Percentiles rank a stretch among this genome's conserved stretches.
phyloP scores from a whole-genome alignment of 2,329 filamentous ascomycete species.

The Beauveria pseudobassiana region DNA sequence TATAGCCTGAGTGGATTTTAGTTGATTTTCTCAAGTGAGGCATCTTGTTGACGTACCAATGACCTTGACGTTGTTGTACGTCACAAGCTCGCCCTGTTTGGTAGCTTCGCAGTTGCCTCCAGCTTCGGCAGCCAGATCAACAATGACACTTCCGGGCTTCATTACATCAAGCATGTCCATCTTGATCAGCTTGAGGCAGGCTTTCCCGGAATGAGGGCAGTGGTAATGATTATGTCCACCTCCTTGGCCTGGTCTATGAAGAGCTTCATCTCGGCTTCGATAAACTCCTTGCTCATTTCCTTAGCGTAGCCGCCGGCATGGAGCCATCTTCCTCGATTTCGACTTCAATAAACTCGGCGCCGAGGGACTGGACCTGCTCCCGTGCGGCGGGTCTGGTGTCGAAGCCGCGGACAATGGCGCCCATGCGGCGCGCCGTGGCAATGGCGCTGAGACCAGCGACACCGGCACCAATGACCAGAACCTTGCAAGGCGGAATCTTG shows the following conservation, averaged over 20 bases:
- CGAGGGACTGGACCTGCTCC: slow-evolving; percentile 84
- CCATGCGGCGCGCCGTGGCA: slow-evolving; percentile 75
- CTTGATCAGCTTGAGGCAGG: slow-evolving; percentile 76
- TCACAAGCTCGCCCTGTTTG: slow-evolving; percentile 60
- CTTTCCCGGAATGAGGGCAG: slow-evolving; percentile 80
- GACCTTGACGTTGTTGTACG: slow-evolving; percentile 71
- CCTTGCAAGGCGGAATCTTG: slow-evolving; percentile 84
- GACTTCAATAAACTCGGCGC: slow-evolving; percentile 85
- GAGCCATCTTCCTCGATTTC: slow-evolving; percentile 77
- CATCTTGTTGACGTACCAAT: slow-evolving; percentile 51
- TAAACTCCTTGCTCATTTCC: slow-evolving; percentile 90
- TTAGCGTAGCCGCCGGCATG: slow-evolving; percentile 81
- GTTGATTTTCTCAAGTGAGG: neutral
- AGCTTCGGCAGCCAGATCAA: slow-evolving; percentile 80
- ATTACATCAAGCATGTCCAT: slow-evolving; percentile 73
- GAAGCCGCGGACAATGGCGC: slow-evolving; percentile 83
- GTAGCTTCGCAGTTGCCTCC: slow-evolving; percentile 86
- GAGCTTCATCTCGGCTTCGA: slow-evolving; percentile 86
- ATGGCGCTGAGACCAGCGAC: slow-evolving; percentile 86
- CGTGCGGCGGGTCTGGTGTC: slow-evolving; percentile 83
- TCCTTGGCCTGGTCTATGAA: slow-evolving; percentile 83
- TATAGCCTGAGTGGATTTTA: slow-evolving; percentile 53
- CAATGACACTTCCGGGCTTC: slow-evolving; percentile 83
- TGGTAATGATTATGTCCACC: slow-evolving; percentile 89
- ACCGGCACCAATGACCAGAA: slow-evolving; percentile 82